Conservation (phyloP, 352 stramenopile genomes). For the Aphanomyces euteiches region DNA sequence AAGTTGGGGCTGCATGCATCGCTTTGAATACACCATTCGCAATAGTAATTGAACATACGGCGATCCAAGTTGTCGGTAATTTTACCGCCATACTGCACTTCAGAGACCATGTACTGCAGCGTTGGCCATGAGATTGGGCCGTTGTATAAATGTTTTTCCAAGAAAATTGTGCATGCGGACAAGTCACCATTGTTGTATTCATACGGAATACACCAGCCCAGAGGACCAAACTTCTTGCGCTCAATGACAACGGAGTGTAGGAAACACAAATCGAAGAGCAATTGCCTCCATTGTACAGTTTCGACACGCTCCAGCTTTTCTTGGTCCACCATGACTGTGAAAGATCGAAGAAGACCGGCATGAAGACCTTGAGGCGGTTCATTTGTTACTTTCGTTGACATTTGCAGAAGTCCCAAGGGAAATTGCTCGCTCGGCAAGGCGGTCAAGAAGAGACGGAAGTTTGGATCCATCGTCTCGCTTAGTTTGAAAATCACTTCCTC, state of each 20-base stretch:
- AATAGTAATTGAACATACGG: constrained; percentile 96
- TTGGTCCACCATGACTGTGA: constrained; percentile 99
- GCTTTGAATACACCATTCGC: constrained; percentile 93
- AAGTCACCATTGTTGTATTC: constrained; percentile 99
- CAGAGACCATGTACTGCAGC: constrained; percentile 98
- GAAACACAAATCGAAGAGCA: constrained; percentile 97
- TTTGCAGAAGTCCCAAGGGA: constrained; percentile 96
- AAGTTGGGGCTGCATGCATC: constrained; percentile 83
- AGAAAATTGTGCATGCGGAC: constrained; percentile 96
- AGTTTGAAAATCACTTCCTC: constrained; percentile 97
- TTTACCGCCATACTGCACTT: constrained; percentile 98
- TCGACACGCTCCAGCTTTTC: constrained; percentile 97
- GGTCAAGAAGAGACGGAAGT: constrained; percentile 97
- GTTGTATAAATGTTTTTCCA: constrained; percentile 99
- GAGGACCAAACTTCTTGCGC: constrained; percentile 96
- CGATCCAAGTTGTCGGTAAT: constrained; percentile 99
- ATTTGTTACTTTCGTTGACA: constrained; percentile 99
- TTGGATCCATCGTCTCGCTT: constrained; percentile 92
- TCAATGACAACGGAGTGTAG: constrained; percentile 98
- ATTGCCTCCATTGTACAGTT: constrained; percentile 93
- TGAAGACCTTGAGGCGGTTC: constrained; percentile 94
- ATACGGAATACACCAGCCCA: constrained; percentile 98
- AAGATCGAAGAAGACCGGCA: constrained; percentile 93
- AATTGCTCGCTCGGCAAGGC: constrained; percentile 95
- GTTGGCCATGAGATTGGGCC: constrained; percentile 97